These are phyloP conservation scores for Fonsecaea monophora DNA, from an alignment of 2,329 filamentous ascomycete genomes.

Conservation along the genomic window DNA sequence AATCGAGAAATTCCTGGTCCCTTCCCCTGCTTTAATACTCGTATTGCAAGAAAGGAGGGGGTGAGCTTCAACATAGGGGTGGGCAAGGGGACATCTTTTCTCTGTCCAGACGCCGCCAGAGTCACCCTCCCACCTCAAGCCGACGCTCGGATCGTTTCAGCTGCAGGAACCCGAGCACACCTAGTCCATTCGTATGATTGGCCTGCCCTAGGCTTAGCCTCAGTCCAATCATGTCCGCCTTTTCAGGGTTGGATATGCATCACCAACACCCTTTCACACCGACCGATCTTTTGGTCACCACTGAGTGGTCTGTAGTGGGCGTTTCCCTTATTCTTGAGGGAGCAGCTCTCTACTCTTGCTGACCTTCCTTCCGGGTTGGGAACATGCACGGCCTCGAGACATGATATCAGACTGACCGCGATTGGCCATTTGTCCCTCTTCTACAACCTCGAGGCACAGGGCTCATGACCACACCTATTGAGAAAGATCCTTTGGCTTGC, in stretches of 20 bases:
- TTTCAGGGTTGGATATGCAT: slow-evolving; percentile 7
- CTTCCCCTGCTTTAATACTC: slow-evolving; percentile 22
- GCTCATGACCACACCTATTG: background rate
- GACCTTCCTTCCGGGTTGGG: slow-evolving; percentile 8
- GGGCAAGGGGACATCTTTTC: background rate
- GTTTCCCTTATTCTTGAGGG: slow-evolving; percentile 10
- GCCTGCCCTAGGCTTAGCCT: slow-evolving; percentile 14
- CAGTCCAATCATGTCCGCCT: slow-evolving; percentile 21
- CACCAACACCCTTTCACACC: slow-evolving; percentile 27
- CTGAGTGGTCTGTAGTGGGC: slow-evolving; percentile 9
- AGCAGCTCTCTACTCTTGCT: background rate
- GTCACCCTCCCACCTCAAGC: slow-evolving; percentile 5
- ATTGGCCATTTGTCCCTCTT: background rate
- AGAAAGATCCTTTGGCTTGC: background rate
- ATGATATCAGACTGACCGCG: background rate
- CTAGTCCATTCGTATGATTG: slow-evolving; percentile 32
- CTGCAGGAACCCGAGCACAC: slow-evolving; percentile 31
- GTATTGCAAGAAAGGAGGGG: background rate
- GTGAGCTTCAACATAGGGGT: background rate
- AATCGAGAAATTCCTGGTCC: slow-evolving; percentile 14
- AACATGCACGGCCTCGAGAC: slow-evolving; percentile 1
- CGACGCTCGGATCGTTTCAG: slow-evolving; percentile 28
- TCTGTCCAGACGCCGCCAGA: background rate
- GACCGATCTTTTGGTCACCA: slow-evolving; percentile 18
- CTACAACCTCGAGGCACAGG: background rate